These are phyloP conservation scores for Colletotrichum sp. DNA, from an alignment of 2,329 filamentous ascomycete species.

Conservation along the genomic window DNA sequence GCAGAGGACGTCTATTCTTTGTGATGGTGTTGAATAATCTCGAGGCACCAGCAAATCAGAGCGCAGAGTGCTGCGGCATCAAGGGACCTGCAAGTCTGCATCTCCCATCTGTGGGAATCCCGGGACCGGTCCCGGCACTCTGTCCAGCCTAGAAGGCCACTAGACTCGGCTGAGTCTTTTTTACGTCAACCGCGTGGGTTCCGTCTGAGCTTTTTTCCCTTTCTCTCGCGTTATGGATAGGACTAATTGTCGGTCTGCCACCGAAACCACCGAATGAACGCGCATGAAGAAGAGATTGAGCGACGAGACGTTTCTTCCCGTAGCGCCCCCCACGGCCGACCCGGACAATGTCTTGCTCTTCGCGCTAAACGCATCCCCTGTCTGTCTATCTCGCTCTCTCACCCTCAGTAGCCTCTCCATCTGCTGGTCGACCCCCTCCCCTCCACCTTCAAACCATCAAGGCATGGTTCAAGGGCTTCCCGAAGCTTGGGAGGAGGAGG, in stretches of 20 bases:
- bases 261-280: slow-evolving; percentile 13
- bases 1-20: slow-evolving; percentile 5
- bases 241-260: slow-evolving; percentile 13
- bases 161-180: slow-evolving; percentile 11
- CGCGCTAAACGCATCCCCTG: slow-evolving; percentile 10
- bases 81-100: not conserved
- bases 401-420: not conserved
- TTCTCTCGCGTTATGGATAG: not conserved
- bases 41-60: slow-evolving; percentile 17
- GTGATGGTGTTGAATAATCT: slow-evolving; percentile 14
- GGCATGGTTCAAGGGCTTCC: not conserved
- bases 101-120: not conserved
- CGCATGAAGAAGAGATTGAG: slow-evolving; percentile 1
- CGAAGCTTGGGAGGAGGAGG: not conserved
- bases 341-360: slow-evolving; percentile 8
- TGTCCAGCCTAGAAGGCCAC: slow-evolving; percentile 7
- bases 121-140: slow-evolving; percentile 19
- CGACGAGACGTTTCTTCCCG: not conserved
- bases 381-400: not conserved
- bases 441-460: not conserved
- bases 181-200: slow-evolving; percentile 21
- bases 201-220: slow-evolving; percentile 1
- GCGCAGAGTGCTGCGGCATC: not conserved
- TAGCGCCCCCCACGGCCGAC: slow-evolving; percentile 17
- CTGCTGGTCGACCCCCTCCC: not conserved